Conservation (phyloP, 306 rosid genomes). For the Clitoria ternatea region DNA sequence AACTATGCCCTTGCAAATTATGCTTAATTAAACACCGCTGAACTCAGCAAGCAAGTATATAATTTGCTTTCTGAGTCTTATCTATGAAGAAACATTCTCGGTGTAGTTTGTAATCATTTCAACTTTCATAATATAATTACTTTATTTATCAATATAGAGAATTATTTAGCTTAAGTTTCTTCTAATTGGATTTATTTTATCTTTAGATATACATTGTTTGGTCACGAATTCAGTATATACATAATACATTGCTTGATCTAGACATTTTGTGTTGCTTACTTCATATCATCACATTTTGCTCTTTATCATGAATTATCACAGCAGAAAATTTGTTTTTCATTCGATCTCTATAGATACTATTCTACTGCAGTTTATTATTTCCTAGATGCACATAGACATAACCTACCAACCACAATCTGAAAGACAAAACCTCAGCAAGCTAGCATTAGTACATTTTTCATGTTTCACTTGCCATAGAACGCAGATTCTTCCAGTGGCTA, state of each 20-base stretch:
- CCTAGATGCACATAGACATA: background rate
- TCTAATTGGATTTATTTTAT: background rate
- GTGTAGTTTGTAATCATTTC: background rate
- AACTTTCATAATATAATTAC: too few relatives aligned
- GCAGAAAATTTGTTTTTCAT: background rate
- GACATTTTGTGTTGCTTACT: background rate
- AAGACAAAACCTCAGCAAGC: background rate
- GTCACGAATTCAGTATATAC: background rate
- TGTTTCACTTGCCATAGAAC: background rate
- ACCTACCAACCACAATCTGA: background rate
- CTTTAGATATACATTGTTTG: background rate
- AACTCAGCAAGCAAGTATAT: background rate
- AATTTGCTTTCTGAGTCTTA: background rate
- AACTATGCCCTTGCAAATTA: background rate
- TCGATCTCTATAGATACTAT: background rate
- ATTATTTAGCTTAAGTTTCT: background rate
- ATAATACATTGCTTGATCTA: background rate
- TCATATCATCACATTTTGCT: background rate
- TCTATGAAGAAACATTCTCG: background rate
- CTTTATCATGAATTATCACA: background rate
- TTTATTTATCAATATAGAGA: background rate
- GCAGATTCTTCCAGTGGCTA: background rate
- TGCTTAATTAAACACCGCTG: background rate
- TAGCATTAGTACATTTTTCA: background rate
- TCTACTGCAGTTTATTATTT: background rate